Evolutionary conservation across 2,329 filamentous ascomycete genomes (phyloP).

Genomic region (Calonectria hongkongensis): DNA sequence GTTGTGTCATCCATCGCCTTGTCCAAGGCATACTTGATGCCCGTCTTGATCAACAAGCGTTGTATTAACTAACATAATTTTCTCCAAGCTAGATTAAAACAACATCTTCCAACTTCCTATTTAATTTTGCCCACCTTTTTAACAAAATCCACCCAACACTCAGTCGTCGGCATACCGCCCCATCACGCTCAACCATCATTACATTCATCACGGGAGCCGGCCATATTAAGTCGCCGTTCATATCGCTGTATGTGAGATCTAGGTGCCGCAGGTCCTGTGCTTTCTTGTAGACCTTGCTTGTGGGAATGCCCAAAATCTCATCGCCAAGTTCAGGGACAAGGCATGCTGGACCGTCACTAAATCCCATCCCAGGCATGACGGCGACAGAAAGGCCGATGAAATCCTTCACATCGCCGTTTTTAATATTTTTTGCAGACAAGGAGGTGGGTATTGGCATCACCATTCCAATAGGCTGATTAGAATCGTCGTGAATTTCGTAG

Average conservation of each 20-base stretch:
- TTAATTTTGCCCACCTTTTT: background rate
- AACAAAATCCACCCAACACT: constrained; percentile 4
- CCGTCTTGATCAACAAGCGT: no score
- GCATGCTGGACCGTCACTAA: background rate
- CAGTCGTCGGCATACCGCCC: background rate
- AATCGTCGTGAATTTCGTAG: background rate
- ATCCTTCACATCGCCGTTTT: background rate
- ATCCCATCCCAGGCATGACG: background rate
- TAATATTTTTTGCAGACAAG: background rate
- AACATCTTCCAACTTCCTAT: background rate
- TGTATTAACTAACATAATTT: background rate
- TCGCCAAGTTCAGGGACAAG: background rate
- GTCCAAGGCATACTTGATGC: no score
- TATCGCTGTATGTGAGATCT: background rate
- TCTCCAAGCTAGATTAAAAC: background rate
- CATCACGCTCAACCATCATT: constrained; percentile 14
- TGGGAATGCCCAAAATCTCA: background rate
- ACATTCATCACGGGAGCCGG: constrained; percentile 9
- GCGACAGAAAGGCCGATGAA: constrained; percentile 2
- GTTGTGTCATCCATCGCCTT: no score
- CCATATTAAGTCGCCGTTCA: background rate
- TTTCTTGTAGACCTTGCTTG: constrained; percentile 9
- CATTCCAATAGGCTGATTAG: background rate
- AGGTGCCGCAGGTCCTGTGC: background rate
- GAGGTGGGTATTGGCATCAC: background rate